Percentiles rank a stretch among this genome's conserved stretches.
Conservation (phyloP, 1,284 basidiomycete genomes). For the Leccinum solheimii region DNA sequence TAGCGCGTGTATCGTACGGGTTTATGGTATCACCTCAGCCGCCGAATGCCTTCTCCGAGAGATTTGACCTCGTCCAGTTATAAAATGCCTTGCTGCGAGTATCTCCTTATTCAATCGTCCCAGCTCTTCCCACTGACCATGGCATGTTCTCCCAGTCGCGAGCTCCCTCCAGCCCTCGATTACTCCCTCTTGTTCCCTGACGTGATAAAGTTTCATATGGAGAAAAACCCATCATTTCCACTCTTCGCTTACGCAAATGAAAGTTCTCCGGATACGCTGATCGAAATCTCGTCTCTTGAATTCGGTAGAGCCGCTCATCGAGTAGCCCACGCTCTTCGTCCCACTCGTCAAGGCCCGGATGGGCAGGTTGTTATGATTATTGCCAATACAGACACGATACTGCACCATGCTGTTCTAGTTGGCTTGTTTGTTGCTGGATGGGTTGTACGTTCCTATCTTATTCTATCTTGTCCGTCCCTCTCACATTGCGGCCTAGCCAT, state of each 20-base stretch:
- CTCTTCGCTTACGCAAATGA: slow-evolving; percentile 24
- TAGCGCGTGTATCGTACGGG: neutral
- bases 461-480: neutral
- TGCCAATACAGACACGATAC: slow-evolving; percentile 36
- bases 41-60: neutral
- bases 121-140: neutral
- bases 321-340: slow-evolving; percentile 31
- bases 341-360: slow-evolving; percentile 21
- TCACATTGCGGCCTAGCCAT: slow-evolving; percentile 29
- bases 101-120: neutral
- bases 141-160: neutral
- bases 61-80: neutral
- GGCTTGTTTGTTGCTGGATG: slow-evolving; percentile 35
- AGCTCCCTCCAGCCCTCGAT: slow-evolving; percentile 25
- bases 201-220: slow-evolving; percentile 34
- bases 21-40: neutral
- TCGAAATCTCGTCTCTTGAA: slow-evolving; percentile 30
- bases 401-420: slow-evolving; percentile 32
- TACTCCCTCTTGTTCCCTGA: slow-evolving; percentile 25
- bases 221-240: slow-evolving; percentile 27
- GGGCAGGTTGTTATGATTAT: slow-evolving; percentile 35
- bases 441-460: slow-evolving; percentile 20
- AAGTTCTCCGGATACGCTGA: neutral
- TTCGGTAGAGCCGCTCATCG: slow-evolving; percentile 38
- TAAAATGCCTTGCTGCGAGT: neutral